A percentile compares a stretch with the other conserved stretches of the same genome.
phyloP scores from a whole-genome alignment of 2,329 filamentous ascomycete genomes.

The Eurotiales sp. region DNA sequence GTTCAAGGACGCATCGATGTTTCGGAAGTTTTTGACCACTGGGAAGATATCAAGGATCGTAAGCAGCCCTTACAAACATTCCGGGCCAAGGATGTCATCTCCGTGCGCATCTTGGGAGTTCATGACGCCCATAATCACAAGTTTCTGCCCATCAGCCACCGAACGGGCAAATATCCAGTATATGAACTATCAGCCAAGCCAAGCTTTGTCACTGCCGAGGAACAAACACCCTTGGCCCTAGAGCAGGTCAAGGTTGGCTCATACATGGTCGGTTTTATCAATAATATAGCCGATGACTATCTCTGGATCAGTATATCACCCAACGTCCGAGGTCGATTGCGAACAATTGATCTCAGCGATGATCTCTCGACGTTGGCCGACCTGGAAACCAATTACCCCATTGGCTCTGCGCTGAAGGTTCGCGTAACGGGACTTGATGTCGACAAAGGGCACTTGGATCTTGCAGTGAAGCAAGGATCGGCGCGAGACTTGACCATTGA shows the following conservation, averaged over 20 bases:
- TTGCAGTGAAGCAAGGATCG: constrained; percentile 67
- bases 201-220: constrained; percentile 50
- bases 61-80: constrained; percentile 78
- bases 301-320: constrained; percentile 91
- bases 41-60: constrained; percentile 78
- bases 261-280: constrained; percentile 77
- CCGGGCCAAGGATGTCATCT: constrained; percentile 64
- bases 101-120: constrained; percentile 75
- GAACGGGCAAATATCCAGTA: constrained; percentile 70
- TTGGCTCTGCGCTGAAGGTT: constrained; percentile 83
- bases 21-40: constrained; percentile 83
- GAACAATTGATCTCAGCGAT: constrained; percentile 78
- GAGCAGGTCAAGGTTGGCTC: constrained; percentile 70
- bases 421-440: constrained; percentile 72
- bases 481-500: constrained; percentile 63
- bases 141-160: constrained; percentile 87
- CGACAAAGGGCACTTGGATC: constrained; percentile 71
- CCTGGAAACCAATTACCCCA: constrained; percentile 73
- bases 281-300: constrained; percentile 75
- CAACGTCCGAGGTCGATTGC: constrained; percentile 78
- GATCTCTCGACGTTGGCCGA: constrained; percentile 76
- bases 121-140: constrained; percentile 88
- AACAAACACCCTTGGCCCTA: constrained; percentile 64
- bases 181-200: constrained; percentile 84
- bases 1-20: constrained; percentile 90